Evolutionary conservation across 495 filamentous ascomycete genomes (phyloP).

Genomic region (Wilcoxina mikolae): DNA sequence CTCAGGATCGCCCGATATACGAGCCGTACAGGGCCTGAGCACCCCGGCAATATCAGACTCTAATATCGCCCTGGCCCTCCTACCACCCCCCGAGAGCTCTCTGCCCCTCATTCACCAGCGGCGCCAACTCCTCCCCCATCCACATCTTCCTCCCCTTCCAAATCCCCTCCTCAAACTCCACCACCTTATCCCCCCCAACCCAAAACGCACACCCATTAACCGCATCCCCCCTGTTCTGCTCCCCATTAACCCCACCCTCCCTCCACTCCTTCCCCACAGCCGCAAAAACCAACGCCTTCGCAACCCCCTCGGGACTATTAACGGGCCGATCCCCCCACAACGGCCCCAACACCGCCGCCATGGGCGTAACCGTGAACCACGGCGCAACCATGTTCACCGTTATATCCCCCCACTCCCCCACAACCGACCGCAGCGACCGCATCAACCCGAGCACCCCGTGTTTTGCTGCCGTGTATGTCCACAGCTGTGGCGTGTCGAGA

Average conservation of each 20-base stretch:
- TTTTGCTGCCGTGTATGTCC: slow-evolving; percentile 31
- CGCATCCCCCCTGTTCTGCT: background rate
- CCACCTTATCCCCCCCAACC: slow-evolving; percentile 3
- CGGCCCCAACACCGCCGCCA: slow-evolving; percentile 7
- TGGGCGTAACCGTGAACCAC: slow-evolving; percentile 7
- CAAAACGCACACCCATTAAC: slow-evolving; percentile 5
- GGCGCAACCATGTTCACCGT: slow-evolving; percentile 5
- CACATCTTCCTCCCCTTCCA: background rate
- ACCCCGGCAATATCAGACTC: background rate
- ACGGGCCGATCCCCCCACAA: slow-evolving; percentile 4
- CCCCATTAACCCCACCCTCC: slow-evolving; percentile 1
- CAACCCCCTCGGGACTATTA: slow-evolving; percentile 2
- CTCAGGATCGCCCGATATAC: too few relatives aligned
- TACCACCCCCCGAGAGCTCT: slow-evolving; percentile 6
- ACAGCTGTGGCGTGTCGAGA: slow-evolving; percentile 22
- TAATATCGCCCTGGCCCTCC: background rate
- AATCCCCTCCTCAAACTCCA: slow-evolving; percentile 2
- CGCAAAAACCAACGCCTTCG: slow-evolving; percentile 3
- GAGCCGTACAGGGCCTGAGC: background rate
- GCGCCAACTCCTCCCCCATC: slow-evolving; percentile 3
- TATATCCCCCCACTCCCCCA: background rate
- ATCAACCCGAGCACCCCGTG: slow-evolving; percentile 32
- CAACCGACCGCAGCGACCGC: slow-evolving; percentile 12
- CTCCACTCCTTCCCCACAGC: slow-evolving; percentile 5
- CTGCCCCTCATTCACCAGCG: background rate